Evolutionary conservation across 1,284 basidiomycete genomes (phyloP), one percentile per base, ranked within the genome.

Genomic region (Uromyces viciae-fabae): DNA sequence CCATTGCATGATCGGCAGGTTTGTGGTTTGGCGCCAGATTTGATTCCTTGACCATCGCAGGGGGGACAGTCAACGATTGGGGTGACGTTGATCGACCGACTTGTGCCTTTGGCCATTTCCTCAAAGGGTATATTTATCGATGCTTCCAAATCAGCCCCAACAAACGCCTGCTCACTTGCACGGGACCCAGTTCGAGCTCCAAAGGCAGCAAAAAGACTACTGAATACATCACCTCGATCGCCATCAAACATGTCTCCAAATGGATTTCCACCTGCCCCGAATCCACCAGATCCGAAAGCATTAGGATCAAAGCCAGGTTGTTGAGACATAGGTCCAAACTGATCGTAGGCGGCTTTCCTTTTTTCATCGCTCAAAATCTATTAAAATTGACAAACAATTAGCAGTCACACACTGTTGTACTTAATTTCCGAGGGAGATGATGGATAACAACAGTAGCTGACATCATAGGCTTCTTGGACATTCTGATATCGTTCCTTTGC

Each of bases 391-490:
- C 49, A n/a, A 33, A n/a, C 28, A n/a, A 49, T 46, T 14, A 14
- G 31, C n/a, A n/a, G n/a, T n/a, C n/a, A n/a, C n/a, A n/a, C n/a
- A n/a, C n/a, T n/a, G n/a, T n/a, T n/a, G n/a, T n/a, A n/a, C n/a
- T n/a, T n/a, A 28, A 7, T 19, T 49, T n/a, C 7, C 42, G 46
- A 36, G 25, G 71, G 14, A 43, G 43, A 31, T 43, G 25, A 54
- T 54, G 42, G n/a, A 60, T 38, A 38, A 46, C 25, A 17, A 31
- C 22, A 22, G 49, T 15, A n/a, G 87, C 92, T 84, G 84, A 97
- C 94, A 86, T 99, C 97, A 87, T 98, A 99, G 14, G 97, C 97
- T 83, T 91, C 90, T 86, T 99, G 97, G 81, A 99, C 98, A 86
- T 99, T 95, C 42, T 96, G 90, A 86, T 99, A 99, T 85, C 93